Base-by-base conservation (phyloP, 1,139 yeast genomes). In the Kurtzmaniella quercitrusa region DNA sequence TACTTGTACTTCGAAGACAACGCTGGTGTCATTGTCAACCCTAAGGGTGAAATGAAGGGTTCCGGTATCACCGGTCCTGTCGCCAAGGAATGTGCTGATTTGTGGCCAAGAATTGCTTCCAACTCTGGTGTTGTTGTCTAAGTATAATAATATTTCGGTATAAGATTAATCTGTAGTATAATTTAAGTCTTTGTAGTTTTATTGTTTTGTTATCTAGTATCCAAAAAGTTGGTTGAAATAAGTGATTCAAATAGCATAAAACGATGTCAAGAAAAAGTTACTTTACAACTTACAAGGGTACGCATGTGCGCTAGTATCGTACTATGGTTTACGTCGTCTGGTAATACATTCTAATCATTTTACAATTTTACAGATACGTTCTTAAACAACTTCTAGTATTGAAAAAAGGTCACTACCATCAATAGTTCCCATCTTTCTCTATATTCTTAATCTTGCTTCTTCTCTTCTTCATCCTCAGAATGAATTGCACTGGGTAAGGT, bases 31-130 rank as follows among this genome's bases (percentile, higher is more conserved):
- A 94, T 94, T 70, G 98, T 93, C 72, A 94, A 94, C 81, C 98
- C 99, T 72, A 94, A 94, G 93, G 99, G 99, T 82, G 99, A 94
- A 80, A 94, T 94, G 98, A 94, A 94, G 84, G 99, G 99, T 78
- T 94, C 98, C 61, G 98, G 98, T 68, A 93, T 94, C 73, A 94
- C 98, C 68, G 99, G 99, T 76, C 98, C 99, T 66, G 99, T 94
- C 70, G 98, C 97, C 76, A 94, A 93, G 83, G 99, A 94, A 82
- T 93, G 98, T 82, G 98, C 99, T 73, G 99, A 94, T 73, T 87
- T 94, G 76, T 94, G 99, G 99, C 99, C 99, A 74, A 91, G 98
- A 84, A 93, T 94, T 79, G 98, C 99, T 71, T 89, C 98, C 63
- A 89, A 89, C 93, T 94, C 98, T 66, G 98, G 98, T 88, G 98